Conservation (phyloP, 108 stramenopile species). For the Parmales sp. region DNA sequence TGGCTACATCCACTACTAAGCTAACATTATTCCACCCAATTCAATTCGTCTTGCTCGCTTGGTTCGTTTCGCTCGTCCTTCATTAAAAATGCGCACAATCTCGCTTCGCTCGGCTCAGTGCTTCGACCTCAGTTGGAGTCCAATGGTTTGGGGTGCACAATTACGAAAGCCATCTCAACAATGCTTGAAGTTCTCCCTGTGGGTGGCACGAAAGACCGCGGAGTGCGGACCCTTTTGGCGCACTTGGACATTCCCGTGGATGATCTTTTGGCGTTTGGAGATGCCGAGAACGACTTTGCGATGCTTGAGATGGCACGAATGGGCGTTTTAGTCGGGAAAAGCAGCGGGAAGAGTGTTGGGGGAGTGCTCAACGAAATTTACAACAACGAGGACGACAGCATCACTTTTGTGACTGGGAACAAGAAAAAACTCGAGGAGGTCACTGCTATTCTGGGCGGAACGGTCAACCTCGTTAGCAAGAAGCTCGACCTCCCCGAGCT, state of each 20-base stretch:
- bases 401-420: constrained; percentile 83
- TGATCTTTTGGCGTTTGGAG: constrained; percentile 70
- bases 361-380: neutral
- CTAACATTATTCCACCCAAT: neutral
- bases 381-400: neutral
- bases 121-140: too few species aligned
- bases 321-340: constrained; percentile 80
- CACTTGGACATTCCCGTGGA: constrained; percentile 46
- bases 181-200: constrained; percentile 80
- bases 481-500: constrained; percentile 53
- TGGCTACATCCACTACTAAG: neutral
- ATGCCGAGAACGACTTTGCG: constrained; percentile 84
- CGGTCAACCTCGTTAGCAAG: neutral
- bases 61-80: too few species aligned
- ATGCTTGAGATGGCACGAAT: constrained; percentile 67
- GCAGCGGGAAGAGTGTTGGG: constrained; percentile 18
- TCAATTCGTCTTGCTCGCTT: neutral
- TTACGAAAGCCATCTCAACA: constrained; percentile 73
- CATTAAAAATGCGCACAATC: neutral
- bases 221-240: constrained; percentile 66
- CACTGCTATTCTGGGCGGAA: neutral
- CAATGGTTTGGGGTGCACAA: neutral
- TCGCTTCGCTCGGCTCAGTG: neutral
- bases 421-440: constrained; percentile 85
- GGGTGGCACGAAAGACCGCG: constrained; percentile 76